phyloP scores from a whole-genome alignment of 495 filamentous ascomycete genomes.

The Hypoxylon rickii region DNA sequence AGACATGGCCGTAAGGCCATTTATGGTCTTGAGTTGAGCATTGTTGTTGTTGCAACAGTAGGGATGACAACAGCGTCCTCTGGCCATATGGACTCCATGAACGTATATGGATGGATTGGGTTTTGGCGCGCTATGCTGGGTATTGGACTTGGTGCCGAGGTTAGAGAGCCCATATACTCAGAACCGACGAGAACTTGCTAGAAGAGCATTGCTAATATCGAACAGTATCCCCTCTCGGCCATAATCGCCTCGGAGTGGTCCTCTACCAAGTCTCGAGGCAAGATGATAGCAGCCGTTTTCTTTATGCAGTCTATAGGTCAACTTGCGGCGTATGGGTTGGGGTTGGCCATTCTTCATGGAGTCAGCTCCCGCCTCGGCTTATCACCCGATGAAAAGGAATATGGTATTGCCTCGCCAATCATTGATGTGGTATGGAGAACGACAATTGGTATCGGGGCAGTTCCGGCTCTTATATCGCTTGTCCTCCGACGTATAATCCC shows the following conservation, averaged over 20 bases:
- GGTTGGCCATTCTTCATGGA: constrained; percentile 54
- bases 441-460: constrained; percentile 62
- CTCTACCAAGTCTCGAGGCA: constrained; percentile 58
- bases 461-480: constrained; percentile 64
- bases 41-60: constrained; percentile 59
- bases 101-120: constrained; percentile 59
- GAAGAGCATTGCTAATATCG: constrained; percentile 1
- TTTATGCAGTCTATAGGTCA: constrained; percentile 70
- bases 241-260: constrained; percentile 69
- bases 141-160: constrained; percentile 53
- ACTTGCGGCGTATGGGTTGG: constrained; percentile 54
- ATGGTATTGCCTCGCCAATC: constrained; percentile 38
- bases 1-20: constrained; percentile 63
- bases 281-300: constrained; percentile 70
- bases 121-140: constrained; percentile 64
- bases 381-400: constrained; percentile 53
- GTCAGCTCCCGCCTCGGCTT: constrained; percentile 50
- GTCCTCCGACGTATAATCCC: constrained; percentile 64
- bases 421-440: constrained; percentile 61
- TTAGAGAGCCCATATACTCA: neutral
- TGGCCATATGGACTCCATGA: constrained; percentile 50
- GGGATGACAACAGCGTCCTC: constrained; percentile 54
- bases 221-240: constrained; percentile 47
- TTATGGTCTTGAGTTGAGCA: constrained; percentile 66
- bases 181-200: neutral